Percentiles rank a stretch among this genome's conserved stretches.
These are phyloP conservation scores for Macrophomina tecta DNA, from an alignment of 2,329 filamentous ascomycete species.

Conservation along the genomic window DNA sequence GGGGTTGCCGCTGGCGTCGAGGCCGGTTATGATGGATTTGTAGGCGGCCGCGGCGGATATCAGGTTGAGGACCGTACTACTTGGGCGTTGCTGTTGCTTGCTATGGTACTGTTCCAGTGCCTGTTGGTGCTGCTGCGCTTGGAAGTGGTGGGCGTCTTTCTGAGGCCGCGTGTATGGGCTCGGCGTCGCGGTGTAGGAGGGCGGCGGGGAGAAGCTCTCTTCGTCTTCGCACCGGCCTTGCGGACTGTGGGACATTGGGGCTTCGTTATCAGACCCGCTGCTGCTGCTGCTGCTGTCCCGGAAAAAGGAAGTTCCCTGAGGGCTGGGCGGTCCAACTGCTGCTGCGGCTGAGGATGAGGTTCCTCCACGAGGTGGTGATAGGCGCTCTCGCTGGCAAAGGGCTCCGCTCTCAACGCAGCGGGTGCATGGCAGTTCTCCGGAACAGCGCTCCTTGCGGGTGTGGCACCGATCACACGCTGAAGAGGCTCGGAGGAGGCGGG, in stretches of 20 bases:
- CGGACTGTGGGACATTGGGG: background rate
- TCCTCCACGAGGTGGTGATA: background rate
- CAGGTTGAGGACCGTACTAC: background rate
- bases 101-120: background rate
- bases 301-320: background rate
- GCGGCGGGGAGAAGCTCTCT: background rate
- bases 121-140: background rate
- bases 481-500: background rate
- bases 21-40: background rate
- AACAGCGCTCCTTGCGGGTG: conserved; percentile 11
- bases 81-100: background rate
- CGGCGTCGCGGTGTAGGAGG: conserved; percentile 2
- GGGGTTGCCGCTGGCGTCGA: background rate
- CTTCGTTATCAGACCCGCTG: background rate
- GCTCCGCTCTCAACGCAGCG: conserved; percentile 1
- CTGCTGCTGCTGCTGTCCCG: background rate
- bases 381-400: background rate
- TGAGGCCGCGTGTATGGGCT: background rate
- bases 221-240: background rate
- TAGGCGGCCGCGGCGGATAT: background rate
- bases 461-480: conserved; percentile 4
- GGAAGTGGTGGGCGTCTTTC: background rate
- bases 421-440: background rate
- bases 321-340: background rate
- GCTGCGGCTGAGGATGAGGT: background rate